Percentiles rank a stretch among this genome's conserved stretches.
Evolutionary conservation across 2,329 filamentous ascomycete genomes (phyloP).

Genomic region (Aspergillus spinulosporus): DNA sequence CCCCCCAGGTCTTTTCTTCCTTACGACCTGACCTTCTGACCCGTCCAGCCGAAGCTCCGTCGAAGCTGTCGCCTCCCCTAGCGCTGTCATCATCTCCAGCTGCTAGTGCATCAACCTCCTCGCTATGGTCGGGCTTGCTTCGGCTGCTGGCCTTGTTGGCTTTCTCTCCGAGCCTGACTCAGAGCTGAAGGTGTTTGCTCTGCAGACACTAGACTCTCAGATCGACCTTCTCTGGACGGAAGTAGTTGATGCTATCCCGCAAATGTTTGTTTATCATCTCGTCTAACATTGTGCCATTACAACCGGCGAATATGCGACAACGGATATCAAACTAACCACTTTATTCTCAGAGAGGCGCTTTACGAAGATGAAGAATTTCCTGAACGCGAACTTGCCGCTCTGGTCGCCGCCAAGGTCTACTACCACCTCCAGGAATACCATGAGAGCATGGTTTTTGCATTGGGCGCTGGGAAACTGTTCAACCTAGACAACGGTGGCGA

Average conservation of each 20-base stretch:
- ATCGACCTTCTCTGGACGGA: constrained; percentile 98
- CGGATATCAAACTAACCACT: constrained; percentile 15
- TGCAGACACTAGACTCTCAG: constrained; percentile 92
- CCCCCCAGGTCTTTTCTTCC: constrained; percentile 15
- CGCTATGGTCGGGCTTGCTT: constrained; percentile 87
- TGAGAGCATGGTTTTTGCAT: constrained; percentile 97
- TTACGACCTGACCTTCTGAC: constrained; percentile 18
- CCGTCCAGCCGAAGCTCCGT: constrained; percentile 30
- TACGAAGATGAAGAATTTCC: constrained; percentile 96
- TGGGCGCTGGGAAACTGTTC: constrained; percentile 92
- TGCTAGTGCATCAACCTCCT: constrained; percentile 18
- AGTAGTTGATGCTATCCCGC: constrained; percentile 84
- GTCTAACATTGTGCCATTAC: neutral
- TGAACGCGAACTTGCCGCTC: constrained; percentile 87
- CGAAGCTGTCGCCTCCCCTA: constrained; percentile 35
- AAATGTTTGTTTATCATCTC: constrained; percentile 68
- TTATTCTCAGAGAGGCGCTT: constrained; percentile 73
- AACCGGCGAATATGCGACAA: neutral
- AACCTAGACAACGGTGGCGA: constrained; percentile 87
- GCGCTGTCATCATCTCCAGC: constrained; percentile 25
- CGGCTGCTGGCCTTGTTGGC: constrained; percentile 89
- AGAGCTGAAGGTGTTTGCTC: constrained; percentile 89
- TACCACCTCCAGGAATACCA: constrained; percentile 99
- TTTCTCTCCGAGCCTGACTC: constrained; percentile 94
- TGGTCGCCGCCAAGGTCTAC: constrained; percentile 96